These are phyloP conservation scores for Anthracocystis setariae DNA, from an alignment of 1,284 basidiomycete species.

Conservation along the genomic window DNA sequence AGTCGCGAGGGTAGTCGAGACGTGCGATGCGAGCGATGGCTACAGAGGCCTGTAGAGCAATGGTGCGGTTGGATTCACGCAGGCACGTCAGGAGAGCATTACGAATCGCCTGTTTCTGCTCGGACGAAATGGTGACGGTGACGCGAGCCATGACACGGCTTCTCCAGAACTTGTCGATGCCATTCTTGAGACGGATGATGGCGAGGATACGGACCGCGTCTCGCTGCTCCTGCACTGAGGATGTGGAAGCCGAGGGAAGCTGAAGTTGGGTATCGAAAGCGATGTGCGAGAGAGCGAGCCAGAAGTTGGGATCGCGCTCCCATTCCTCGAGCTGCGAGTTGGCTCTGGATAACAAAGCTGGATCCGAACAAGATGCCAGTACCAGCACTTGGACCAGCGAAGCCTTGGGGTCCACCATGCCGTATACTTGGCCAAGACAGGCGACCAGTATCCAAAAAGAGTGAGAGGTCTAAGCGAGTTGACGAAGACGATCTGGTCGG, in stretches of 20 bases:
- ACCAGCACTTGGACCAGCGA: conserved; percentile 43
- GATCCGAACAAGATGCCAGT: conserved; percentile 41
- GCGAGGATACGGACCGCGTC: conserved; percentile 54
- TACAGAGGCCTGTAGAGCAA: conserved; percentile 62
- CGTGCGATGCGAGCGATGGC: conserved; percentile 62
- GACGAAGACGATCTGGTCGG: too few relatives aligned
- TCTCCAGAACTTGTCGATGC: conserved; percentile 64
- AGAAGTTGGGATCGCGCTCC: conserved; percentile 57
- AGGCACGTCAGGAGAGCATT: conserved; percentile 54
- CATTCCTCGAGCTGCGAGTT: conserved; percentile 53
- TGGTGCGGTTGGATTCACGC: conserved; percentile 56
- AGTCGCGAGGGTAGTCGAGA: conserved; percentile 62
- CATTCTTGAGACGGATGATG: conserved; percentile 67
- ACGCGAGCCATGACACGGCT: conserved; percentile 55
- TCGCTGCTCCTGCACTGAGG: conserved; percentile 18
- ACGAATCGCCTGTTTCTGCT: conserved; percentile 58
- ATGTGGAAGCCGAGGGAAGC: conserved; percentile 12
- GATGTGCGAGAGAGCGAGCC: conserved; percentile 56
- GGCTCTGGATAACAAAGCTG: conserved; percentile 27
- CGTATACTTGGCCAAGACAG: not conserved
- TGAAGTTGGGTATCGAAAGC: conserved; percentile 48
- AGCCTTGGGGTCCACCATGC: conserved; percentile 30
- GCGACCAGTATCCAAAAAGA: too few relatives aligned
- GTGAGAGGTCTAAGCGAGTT: too few relatives aligned
- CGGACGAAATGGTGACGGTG: conserved; percentile 53